Evolutionary conservation across 2,329 filamentous ascomycete species (phyloP).

Genomic region (Trichoderma sp.): DNA sequence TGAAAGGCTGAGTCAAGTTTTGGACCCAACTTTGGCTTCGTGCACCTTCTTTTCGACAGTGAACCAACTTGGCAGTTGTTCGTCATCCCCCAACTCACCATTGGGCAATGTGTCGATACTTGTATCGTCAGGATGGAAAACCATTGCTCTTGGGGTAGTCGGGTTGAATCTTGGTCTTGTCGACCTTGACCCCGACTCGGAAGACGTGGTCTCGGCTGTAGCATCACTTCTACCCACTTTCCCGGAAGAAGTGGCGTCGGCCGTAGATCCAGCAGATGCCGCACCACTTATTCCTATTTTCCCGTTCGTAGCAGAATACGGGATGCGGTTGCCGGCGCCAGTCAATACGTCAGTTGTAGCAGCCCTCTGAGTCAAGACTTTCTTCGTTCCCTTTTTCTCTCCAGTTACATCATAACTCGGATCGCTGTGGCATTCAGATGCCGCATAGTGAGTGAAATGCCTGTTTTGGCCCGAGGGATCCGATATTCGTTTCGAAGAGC

Average conservation of each 20-base stretch:
- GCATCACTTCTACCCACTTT: neutral
- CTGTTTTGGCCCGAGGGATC: conserved; percentile 21
- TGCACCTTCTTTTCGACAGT: neutral
- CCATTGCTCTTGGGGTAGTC: conserved; percentile 31
- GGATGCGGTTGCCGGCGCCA: neutral
- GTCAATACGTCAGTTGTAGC: neutral
- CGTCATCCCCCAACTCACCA: neutral
- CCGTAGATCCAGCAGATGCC: too few relatives aligned
- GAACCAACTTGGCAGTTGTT: neutral
- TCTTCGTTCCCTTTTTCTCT: neutral
- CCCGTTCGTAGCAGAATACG: neutral
- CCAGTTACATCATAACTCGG: neutral
- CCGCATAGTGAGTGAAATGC: neutral
- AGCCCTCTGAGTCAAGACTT: neutral
- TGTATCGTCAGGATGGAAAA: neutral
- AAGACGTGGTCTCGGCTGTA: neutral
- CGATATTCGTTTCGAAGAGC: neutral
- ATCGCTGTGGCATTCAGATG: neutral
- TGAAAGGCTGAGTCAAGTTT: neutral
- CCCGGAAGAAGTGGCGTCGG: neutral
- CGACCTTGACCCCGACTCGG: neutral
- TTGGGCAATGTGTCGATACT: neutral
- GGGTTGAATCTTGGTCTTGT: conserved; percentile 26
- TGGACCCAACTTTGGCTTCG: neutral
- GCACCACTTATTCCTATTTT: neutral